Evolutionary conservation across 2,329 filamentous ascomycete species (phyloP), one percentile per base, ranked within the genome.

Genomic region (Magnaporthiopsis rhizophila): DNA sequence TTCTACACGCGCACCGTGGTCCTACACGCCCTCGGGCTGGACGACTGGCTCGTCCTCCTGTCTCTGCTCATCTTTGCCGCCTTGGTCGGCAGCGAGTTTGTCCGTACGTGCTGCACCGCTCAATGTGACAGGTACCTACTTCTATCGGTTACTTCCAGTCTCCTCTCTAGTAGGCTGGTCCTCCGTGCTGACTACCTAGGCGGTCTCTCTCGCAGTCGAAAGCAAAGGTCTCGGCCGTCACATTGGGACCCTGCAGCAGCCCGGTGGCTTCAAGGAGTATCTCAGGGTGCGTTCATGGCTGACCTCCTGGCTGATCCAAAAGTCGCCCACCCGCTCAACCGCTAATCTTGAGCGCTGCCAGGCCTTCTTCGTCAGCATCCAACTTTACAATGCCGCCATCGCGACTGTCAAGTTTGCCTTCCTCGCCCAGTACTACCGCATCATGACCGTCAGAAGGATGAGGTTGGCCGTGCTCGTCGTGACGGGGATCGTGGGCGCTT

Each of bases 321-420:
- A 36, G 12, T 11, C 34, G 11, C 34, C 11, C 12, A 13, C 34
- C 12, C 34, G 11, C 34, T 36, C 12, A 13, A 11, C 12, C 34
- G 11, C 34, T 36, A 36, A 36, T 36, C 34, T 13, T 4, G 34
- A 13, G 34, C 11, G 56, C 58, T 9, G 8, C 11, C 32, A 77
- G 76, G 69, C 70, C 5, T 78, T 78, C 67, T 78, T 74, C 65
- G 65, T 75, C 38, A 75, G 73, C 3, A 75, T 78, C 12, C 70
- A 74, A 24, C 68, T 77, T 11, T 78, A 78, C 65, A 76, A 77
- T 58, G 65, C 66, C 36, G 72, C 73, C 7, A 71, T 78, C 24
- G 69, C 73, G 53, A 69, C 74, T 24, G 71, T 74, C 60, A 78
- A 78, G 66, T 61, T 77, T 57, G 72, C 74, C 28, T 77, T 78